Evolutionary conservation across 2,329 filamentous ascomycete genomes (phyloP).

Genomic region (Monilinia laxa): DNA sequence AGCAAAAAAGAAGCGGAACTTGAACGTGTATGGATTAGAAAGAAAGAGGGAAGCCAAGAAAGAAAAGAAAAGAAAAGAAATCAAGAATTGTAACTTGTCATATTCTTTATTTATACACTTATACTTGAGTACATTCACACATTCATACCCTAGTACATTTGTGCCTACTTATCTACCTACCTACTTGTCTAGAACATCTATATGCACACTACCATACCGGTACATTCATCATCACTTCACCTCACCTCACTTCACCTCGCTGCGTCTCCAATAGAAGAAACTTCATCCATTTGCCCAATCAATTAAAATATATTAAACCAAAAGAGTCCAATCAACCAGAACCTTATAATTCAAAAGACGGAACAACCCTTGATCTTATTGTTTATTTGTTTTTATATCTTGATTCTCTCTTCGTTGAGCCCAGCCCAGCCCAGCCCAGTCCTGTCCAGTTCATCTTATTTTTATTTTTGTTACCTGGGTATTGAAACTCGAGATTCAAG

Average conservation of each 20-base stretch:
- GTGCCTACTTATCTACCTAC: no score
- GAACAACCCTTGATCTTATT: neutral
- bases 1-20: conserved; percentile 16
- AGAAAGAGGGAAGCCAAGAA: neutral
- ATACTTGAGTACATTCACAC: neutral
- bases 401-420: neutral
- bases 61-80: neutral
- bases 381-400: neutral
- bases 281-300: neutral
- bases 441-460: neutral
- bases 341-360: neutral
- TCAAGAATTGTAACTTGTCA: neutral
- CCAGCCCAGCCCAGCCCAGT: no score
- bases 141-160: neutral
- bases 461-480: neutral
- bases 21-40: neutral
- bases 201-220: neutral
- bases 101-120: no score
- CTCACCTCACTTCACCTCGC: neutral
- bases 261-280: conserved; percentile 10
- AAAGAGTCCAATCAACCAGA: neutral
- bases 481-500: neutral
- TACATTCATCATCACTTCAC: neutral
- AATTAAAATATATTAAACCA: no score
- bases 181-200: no score